Evolutionary conservation across 306 rosid genomes (phyloP), one percentile per base, ranked within the genome.

Genomic region (Cicer chorassanicum): DNA sequence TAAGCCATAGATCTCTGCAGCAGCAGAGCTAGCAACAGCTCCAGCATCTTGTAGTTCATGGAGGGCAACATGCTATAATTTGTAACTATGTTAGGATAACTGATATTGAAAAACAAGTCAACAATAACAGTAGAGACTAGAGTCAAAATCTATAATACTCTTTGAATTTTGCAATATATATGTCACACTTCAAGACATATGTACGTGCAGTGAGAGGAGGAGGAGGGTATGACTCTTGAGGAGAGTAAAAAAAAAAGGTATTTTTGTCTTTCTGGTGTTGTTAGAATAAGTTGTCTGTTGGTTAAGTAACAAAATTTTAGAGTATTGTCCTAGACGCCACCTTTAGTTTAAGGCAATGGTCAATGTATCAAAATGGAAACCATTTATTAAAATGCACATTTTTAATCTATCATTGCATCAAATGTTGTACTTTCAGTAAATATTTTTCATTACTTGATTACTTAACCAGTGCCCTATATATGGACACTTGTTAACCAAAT

Each of bases 11-110:
- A 94, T 90, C 68, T 59, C 19, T 50, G 93, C 99, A 57, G 99
- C 96, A 6, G 86, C 78, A n/a, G 89, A 82, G 80, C 98, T 90
- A 64, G 98, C 96, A 81, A 95, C 97, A 45, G 99, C 99, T 86
- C 93, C 99, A 11, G 89, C 82, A 84, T 95, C 96, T 78, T 81
- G 85, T 69, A 92, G 81, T 60, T 87, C 65, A 80, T 89, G 84
- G 66, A 76, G 74, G 44, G 98, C 93, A 62, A 95, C 89, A 78
- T 90, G 89, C 99, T 92, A 77, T 80, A 80, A 73, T 63, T 65
- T 72, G 55, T 68, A 67, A 83, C 50, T 51, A 66, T 64, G 56
- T 65, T 74, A 68, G 80, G 48, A 68, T 81, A 71, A 74, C 80
- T 65, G 21, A 77, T 49, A 67, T 59, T 64, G 74, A 83, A 43